These are phyloP conservation scores for Moricandia moricandioides DNA, from an alignment of 345 rosid genomes.

Conservation along the genomic window DNA sequence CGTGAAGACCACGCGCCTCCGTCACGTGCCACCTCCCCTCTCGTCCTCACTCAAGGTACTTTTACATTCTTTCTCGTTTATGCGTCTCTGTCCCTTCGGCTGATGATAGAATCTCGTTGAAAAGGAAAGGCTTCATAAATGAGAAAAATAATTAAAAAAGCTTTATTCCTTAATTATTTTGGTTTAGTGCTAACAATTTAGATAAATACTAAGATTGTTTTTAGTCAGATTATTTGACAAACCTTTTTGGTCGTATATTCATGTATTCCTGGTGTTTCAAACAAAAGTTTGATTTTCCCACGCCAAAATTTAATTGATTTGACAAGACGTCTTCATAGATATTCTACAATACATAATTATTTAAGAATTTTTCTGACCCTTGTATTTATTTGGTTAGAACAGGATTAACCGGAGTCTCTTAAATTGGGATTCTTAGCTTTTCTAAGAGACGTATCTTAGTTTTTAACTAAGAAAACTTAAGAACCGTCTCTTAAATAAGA, in stretches of 20 bases:
- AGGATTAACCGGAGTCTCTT: too few relatives aligned
- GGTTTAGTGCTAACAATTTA: background rate
- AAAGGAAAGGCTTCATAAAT: background rate
- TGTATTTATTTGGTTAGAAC: too few relatives aligned
- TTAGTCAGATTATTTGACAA: background rate
- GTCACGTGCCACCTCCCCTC: background rate
- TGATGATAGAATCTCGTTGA: background rate
- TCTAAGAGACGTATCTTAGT: too few relatives aligned
- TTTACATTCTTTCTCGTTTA: background rate
- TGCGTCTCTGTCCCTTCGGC: background rate
- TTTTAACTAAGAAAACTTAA: too few relatives aligned
- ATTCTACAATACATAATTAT: background rate
- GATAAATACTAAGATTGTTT: background rate
- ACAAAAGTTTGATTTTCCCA: background rate
- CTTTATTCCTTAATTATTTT: background rate
- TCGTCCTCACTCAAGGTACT: constrained; percentile 51
- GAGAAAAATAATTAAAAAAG: background rate
- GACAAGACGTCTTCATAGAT: background rate
- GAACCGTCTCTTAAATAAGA: too few relatives aligned
- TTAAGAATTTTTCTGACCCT: background rate
- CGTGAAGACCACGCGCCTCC: constrained; percentile 37
- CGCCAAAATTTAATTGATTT: background rate
- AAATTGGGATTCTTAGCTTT: too few relatives aligned
- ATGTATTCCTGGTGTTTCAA: background rate
- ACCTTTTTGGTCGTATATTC: background rate